These are phyloP conservation scores for Aspergillus aculeatus DNA, from an alignment of 2,329 filamentous ascomycete genomes.

Conservation along the genomic window DNA sequence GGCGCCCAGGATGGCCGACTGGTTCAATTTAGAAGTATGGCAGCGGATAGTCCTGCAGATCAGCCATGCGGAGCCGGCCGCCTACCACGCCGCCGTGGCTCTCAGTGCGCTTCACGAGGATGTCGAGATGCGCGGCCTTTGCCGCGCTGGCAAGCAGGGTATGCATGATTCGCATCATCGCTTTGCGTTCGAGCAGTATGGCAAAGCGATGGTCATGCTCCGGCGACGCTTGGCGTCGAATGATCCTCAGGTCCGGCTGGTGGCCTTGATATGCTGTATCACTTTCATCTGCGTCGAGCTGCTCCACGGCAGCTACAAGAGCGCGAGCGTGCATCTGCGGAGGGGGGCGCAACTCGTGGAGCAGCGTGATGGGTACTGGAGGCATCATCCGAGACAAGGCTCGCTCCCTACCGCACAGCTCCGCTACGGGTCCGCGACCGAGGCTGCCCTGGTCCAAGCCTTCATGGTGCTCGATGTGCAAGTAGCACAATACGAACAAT, in stretches of 20 bases:
- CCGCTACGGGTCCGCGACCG: background rate
- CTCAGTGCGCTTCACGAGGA: slow-evolving; percentile 9
- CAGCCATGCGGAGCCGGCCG: slow-evolving; percentile 7
- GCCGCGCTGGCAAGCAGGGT: background rate
- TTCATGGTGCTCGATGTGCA: slow-evolving; percentile 4
- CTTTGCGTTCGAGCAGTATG: slow-evolving; percentile 12
- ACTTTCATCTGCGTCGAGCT: slow-evolving; percentile 8
- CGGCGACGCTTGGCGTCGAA: slow-evolving; percentile 3
- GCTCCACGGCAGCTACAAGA: slow-evolving; percentile 1
- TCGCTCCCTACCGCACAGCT: background rate
- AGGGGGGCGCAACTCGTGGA: background rate
- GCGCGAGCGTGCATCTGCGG: slow-evolving; percentile 7
- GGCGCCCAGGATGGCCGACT: background rate
- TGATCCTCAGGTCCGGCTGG: slow-evolving; percentile 5
- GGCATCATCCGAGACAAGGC: background rate
- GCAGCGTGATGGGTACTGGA: background rate
- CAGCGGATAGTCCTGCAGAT: background rate
- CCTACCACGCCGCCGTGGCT: slow-evolving; percentile 10
- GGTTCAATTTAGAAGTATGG: slow-evolving; percentile 13
- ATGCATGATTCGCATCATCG: background rate
- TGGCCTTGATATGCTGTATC: slow-evolving; percentile 9
- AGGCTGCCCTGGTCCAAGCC: background rate
- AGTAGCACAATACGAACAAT: background rate
- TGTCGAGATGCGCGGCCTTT: background rate
- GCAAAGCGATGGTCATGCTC: slow-evolving; percentile 1